Evolutionary conservation across 2,329 filamentous ascomycete genomes (phyloP).

Genomic region (Bertia moriformis): DNA sequence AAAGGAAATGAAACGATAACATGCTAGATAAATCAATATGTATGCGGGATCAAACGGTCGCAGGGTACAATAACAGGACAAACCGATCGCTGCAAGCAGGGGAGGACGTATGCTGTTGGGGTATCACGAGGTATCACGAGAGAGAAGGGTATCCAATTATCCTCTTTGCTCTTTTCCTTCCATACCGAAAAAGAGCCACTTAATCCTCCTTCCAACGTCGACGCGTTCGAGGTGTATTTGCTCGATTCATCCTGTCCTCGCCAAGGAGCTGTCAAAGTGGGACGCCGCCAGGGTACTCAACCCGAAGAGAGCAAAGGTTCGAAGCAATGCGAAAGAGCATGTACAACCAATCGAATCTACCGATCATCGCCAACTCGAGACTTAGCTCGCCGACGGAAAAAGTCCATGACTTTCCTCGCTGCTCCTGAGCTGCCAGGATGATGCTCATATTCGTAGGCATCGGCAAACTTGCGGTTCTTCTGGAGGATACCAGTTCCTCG

Average conservation of each 20-base stretch:
- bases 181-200: too few species aligned
- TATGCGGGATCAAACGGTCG: background rate
- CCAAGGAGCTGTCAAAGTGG: too few species aligned
- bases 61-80: background rate
- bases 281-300: too few species aligned
- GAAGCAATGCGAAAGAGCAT: too few species aligned
- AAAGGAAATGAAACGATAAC: background rate
- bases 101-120: background rate
- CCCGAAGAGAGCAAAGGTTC: too few species aligned
- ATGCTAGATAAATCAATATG: background rate
- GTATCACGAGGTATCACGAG: too few species aligned
- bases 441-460: slow-evolving; percentile 57
- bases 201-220: too few species aligned
- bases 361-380: slow-evolving; percentile 44
- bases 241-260: too few species aligned
- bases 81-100: background rate
- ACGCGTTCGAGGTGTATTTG: too few species aligned
- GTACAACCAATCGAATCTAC: too few species aligned
- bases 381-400: slow-evolving; percentile 78
- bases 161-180: background rate
- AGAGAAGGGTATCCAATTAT: background rate
- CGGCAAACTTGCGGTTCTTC: slow-evolving; percentile 67
- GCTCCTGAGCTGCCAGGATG: slow-evolving; percentile 57
- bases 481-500: slow-evolving; percentile 42
- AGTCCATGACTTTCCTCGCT: slow-evolving; percentile 91